These are phyloP conservation scores for Gymnopus androsaceus DNA, from an alignment of 1,284 basidiomycete species.

Conservation along the genomic window DNA sequence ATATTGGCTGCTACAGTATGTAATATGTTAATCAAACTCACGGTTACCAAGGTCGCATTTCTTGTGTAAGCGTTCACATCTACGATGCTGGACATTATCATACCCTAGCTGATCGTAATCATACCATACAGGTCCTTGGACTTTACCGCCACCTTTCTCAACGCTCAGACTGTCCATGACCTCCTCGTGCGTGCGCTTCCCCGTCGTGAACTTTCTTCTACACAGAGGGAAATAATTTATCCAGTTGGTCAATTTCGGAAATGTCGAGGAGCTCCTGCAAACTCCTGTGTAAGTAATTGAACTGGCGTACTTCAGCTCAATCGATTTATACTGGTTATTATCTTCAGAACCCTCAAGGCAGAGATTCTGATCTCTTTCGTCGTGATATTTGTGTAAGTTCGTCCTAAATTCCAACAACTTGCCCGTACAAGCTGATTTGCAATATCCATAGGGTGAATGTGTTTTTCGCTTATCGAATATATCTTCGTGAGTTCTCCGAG, in stretches of 20 bases:
- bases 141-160: background rate
- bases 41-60: background rate
- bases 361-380: background rate
- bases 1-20: too few relatives aligned
- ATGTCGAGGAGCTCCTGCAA: background rate
- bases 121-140: background rate
- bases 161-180: background rate
- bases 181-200: background rate
- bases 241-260: conserved; percentile 1
- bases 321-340: background rate
- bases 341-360: background rate
- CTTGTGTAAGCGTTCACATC: background rate
- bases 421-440: background rate
- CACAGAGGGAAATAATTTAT: background rate
- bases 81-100: too few relatives aligned
- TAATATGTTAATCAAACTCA: background rate
- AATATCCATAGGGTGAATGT: background rate
- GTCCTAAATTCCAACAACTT: too few relatives aligned
- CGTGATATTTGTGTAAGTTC: background rate
- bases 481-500: background rate
- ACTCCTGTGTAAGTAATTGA: background rate
- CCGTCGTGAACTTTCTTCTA: background rate
- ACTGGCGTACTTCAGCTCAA: background rate
- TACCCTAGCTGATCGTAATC: background rate
- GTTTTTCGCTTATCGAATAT: background rate